Evolutionary conservation across 495 filamentous ascomycete genomes (phyloP).

Genomic region (Platismatia glauca): DNA sequence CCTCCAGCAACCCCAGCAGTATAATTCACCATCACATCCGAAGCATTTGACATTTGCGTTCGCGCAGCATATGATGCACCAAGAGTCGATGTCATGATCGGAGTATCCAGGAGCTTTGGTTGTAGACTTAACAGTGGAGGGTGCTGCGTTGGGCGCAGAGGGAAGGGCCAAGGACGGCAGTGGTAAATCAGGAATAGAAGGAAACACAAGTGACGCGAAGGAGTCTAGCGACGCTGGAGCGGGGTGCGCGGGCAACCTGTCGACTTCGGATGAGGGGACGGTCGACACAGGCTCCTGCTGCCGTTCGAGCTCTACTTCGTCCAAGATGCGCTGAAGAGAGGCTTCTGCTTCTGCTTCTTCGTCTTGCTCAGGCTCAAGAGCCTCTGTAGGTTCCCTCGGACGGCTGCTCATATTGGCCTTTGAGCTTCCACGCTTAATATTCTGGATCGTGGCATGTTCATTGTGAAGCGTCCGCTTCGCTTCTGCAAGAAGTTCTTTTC

Average conservation of each 20-base stretch:
- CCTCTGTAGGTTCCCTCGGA: background rate
- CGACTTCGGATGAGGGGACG: background rate
- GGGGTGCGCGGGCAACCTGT: background rate
- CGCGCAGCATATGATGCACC: conserved; percentile 63
- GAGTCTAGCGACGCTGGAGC: conserved; percentile 12
- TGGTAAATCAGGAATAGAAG: conserved; percentile 10
- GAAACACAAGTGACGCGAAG: conserved; percentile 19
- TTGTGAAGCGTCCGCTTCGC: conserved; percentile 19
- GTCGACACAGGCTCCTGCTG: conserved; percentile 1
- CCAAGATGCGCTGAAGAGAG: conserved; percentile 23
- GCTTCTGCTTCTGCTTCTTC: conserved; percentile 20
- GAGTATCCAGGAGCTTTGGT: conserved; percentile 1
- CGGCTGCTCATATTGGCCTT: background rate
- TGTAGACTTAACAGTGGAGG: conserved; percentile 8
- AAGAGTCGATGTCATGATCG: conserved; percentile 40
- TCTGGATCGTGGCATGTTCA: background rate
- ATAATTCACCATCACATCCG: conserved; percentile 57
- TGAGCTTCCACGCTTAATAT: background rate
- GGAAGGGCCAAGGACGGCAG: conserved; percentile 7
- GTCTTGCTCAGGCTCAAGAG: conserved; percentile 7
- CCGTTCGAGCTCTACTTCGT: conserved; percentile 15
- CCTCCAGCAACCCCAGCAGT: conserved; percentile 58
- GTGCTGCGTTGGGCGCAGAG: conserved; percentile 14
- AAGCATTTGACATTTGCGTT: conserved; percentile 54
- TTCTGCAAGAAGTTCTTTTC: conserved; percentile 27